Percentiles rank a stretch among this genome's conserved stretches.
phyloP scores from a whole-genome alignment of 78 protist species.

The Dictyostelium capitatum region DNA sequence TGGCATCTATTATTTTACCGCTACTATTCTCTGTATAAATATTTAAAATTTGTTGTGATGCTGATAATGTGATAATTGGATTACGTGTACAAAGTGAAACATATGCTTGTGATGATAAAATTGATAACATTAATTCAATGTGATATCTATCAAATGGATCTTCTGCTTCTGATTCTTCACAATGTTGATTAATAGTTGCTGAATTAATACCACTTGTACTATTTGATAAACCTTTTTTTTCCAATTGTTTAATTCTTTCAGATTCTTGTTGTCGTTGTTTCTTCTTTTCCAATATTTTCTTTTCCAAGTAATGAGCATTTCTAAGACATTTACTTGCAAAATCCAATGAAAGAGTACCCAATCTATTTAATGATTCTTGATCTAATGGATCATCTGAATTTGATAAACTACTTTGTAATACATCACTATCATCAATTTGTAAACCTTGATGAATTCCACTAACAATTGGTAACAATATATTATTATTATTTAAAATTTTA shows the following conservation, averaged over 20 bases:
- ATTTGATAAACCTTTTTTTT: neutral
- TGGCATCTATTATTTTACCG: neutral
- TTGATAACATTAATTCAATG: conserved; percentile 24
- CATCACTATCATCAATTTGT: conserved; percentile 72
- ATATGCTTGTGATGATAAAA: conserved; percentile 56
- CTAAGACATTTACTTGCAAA: conserved; percentile 78
- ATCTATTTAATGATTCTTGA: conserved; percentile 34
- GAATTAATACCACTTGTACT: neutral
- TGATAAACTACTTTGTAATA: conserved; percentile 2
- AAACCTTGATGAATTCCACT: conserved; percentile 52
- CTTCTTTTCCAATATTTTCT: neutral
- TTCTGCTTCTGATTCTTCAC: neutral
- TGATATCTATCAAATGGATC: conserved; percentile 23
- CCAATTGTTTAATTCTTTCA: neutral
- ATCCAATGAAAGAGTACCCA: conserved; percentile 70
- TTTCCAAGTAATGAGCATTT: conserved; percentile 56
- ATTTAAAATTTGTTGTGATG: conserved; percentile 11
- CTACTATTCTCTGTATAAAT: neutral
- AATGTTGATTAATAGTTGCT: neutral
- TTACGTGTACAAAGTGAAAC: conserved; percentile 52
- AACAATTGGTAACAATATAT: conserved; percentile 29
- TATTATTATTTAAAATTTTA: conserved; percentile 1
- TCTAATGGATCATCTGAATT: neutral
- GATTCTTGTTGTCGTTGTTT: neutral
- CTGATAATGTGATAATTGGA: conserved; percentile 35